Base-by-base conservation (phyloP, 1,284 basidiomycete species). In the Irpex lacteus region DNA sequence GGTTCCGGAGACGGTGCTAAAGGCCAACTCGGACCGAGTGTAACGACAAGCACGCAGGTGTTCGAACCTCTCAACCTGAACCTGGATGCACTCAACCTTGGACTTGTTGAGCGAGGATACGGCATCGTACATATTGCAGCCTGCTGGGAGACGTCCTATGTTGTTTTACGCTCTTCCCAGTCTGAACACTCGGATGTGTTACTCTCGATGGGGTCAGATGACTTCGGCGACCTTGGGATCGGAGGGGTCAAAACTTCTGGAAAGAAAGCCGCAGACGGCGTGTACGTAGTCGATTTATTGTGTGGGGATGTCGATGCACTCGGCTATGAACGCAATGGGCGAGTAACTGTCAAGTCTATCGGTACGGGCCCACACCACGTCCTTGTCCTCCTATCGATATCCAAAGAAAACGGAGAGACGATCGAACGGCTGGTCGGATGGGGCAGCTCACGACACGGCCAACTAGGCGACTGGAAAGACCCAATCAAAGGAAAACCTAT, bases 361-460 rank as follows among this genome's bases (percentile, higher is more conserved):
- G 72, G 77, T 13, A 78, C 90, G 0, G 91, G 93, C 0, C 89
- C 90, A 37, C 88, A 92, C 63, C 91, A 95, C 70, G 82, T 89
- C 61, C 70, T 94, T 49, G 81, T 75, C 1, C 75, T 82, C 15
- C 63, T 91, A 15, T 63, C 67, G 5, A 66, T 69, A 2, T 67
- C 61, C 9, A 59, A 72, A 15, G 61, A 66, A n/a, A 70, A 76
- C 59, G 70, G 70, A 3, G 59, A 68, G 1, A 68, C 67, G 9
- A 66, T 64, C 3, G 70, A 72, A 53, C 65, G 81, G 38, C 67
- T 92, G 9, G 76, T 89, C 0, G 95, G 94, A 2, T 97, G 95
- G 95, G 95, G 95, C 4, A 81, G 88, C 3, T 83, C 86, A 26
- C 80, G 95, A 50, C 93, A 95, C 70, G 93, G 93, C 1, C 94